Conservation (phyloP, 163 green algal genomes). For the Scenedesmus sp. region DNA sequence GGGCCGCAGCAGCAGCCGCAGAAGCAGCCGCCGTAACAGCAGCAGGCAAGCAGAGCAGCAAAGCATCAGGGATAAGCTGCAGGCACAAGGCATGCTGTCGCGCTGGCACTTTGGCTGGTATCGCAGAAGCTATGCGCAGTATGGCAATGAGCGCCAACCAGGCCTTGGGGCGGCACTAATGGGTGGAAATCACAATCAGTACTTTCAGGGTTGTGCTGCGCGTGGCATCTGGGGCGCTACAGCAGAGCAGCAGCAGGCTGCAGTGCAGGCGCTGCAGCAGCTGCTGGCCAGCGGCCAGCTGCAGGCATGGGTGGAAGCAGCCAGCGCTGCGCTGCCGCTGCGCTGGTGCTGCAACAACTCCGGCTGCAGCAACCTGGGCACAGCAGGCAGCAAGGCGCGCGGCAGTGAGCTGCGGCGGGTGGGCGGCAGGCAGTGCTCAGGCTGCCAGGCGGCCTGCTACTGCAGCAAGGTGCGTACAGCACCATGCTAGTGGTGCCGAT, state of each 20-base stretch:
- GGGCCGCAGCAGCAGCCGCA: too few relatives aligned
- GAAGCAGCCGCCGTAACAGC: background rate
- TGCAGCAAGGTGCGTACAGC: background rate
- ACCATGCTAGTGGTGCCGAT: background rate
- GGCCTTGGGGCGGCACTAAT: too few relatives aligned
- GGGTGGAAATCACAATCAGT: too few relatives aligned
- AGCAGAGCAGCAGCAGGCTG: background rate
- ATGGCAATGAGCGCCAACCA: background rate
- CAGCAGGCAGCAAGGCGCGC: background rate
- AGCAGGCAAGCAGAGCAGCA: background rate
- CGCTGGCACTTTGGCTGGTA: background rate
- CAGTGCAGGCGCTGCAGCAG: background rate
- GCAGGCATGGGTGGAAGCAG: background rate
- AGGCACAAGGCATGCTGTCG: background rate
- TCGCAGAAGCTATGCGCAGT: background rate
- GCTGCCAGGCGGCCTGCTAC: background rate
- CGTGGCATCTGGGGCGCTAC: background rate
- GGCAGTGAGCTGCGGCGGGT: background rate
- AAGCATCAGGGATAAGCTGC: background rate
- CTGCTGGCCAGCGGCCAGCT: background rate
- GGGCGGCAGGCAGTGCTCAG: background rate
- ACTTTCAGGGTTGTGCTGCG: too few relatives aligned
- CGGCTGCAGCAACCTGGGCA: background rate
- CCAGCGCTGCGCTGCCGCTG: background rate
- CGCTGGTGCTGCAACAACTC: conserved; percentile 1